Percentiles rank a stretch among this genome's conserved stretches.
Evolutionary conservation across 805 yeast species (phyloP).

Genomic region (Candida vaughaniae): DNA sequence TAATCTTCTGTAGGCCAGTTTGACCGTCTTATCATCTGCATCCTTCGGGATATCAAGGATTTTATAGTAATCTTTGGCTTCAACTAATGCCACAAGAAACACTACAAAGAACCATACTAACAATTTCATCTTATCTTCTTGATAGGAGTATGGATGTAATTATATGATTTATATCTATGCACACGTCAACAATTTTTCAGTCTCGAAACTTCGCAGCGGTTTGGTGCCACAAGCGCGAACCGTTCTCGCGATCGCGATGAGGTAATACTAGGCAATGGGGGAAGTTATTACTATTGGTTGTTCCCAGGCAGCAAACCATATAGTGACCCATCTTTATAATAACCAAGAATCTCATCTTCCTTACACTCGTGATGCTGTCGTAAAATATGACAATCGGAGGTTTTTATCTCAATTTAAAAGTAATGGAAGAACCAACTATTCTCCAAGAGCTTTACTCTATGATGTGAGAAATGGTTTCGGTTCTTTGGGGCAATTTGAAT

Average conservation of each 20-base stretch:
- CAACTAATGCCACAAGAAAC: constrained; percentile 7
- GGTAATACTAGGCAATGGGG: too few relatives aligned
- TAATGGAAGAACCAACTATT: constrained; percentile 45
- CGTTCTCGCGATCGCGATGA: too few relatives aligned
- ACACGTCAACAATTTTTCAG: not conserved
- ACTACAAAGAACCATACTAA: constrained; percentile 6
- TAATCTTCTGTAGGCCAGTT: constrained; percentile 77
- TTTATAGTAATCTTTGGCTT: constrained; percentile 49
- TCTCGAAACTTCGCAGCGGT: not conserved
- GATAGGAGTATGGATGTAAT: too few relatives aligned
- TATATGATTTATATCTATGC: too few relatives aligned
- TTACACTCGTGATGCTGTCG: constrained; percentile 44
- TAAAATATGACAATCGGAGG: constrained; percentile 48
- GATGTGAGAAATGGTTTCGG: constrained; percentile 81
- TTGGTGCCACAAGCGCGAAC: too few relatives aligned
- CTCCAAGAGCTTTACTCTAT: constrained; percentile 84
- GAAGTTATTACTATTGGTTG: constrained; percentile 10
- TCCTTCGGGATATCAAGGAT: constrained; percentile 66
- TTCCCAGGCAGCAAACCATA: constrained; percentile 72
- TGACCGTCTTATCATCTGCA: constrained; percentile 80
- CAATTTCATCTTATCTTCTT: constrained; percentile 4
- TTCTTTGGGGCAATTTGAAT: constrained; percentile 55
- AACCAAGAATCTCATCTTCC: constrained; percentile 69
- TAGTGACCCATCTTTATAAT: constrained; percentile 80
- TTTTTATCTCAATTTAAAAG: constrained; percentile 22